A percentile compares a stretch with the other conserved stretches of the same genome.
These are phyloP conservation scores for Ceratobasidium papillatum DNA, from an alignment of 1,284 basidiomycete genomes.

Conservation along the genomic window DNA sequence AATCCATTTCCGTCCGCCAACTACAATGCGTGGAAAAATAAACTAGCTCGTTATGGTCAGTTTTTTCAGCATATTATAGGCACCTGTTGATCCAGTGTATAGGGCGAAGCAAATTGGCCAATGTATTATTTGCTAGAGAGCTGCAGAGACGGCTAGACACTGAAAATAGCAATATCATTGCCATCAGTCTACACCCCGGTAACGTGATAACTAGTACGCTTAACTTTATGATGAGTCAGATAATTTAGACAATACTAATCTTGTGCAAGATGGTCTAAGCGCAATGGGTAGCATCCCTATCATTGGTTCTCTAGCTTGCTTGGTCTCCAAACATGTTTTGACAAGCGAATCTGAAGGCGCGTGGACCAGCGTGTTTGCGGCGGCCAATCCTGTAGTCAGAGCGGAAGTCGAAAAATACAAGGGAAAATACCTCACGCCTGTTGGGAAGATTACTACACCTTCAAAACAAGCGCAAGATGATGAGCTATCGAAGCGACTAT, in stretches of 20 bases:
- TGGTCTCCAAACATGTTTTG: neutral
- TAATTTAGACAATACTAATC: no score
- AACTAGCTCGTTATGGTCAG: neutral
- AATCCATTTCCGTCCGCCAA: neutral
- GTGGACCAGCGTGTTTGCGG: constrained; percentile 50
- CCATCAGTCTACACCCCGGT: constrained; percentile 44
- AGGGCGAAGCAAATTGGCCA: constrained; percentile 44
- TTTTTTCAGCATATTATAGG: neutral
- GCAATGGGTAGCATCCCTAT: neutral
- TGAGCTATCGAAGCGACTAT: constrained; percentile 41
- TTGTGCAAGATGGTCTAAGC: neutral
- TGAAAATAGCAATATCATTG: constrained; percentile 43
- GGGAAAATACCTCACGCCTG: constrained; percentile 49
- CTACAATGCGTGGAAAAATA: neutral
- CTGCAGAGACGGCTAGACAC: constrained; percentile 44
- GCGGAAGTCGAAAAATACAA: constrained; percentile 45
- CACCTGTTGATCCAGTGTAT: neutral
- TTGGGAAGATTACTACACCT: constrained; percentile 43
- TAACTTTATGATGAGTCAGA: neutral
- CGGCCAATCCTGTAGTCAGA: constrained; percentile 49
- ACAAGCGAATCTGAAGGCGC: constrained; percentile 48
- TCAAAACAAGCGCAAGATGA: constrained; percentile 38
- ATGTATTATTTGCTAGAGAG: constrained; percentile 45
- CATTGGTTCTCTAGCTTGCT: neutral
- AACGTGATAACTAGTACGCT: constrained; percentile 41